Evolutionary conservation across 2,329 filamentous ascomycete genomes (phyloP), one percentile per base, ranked within the genome.

Genomic region (Neocucurbitaria cava): DNA sequence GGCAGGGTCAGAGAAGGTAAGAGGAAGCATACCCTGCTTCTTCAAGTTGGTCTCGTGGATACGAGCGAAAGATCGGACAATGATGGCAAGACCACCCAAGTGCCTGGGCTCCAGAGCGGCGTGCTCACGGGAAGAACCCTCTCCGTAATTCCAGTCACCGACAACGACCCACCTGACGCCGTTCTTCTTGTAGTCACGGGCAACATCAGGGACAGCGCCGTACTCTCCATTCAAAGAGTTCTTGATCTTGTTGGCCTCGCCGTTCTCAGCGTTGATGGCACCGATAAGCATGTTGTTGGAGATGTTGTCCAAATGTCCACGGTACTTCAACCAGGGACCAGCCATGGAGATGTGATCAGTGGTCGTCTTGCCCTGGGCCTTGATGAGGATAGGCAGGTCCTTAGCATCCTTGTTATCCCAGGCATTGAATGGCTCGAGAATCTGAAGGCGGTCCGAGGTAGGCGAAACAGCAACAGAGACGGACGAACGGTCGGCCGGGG

Each of bases 11-110:
- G 87, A 81, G 83, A 99, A 99, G 71, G 93, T 98, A 65, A 99
- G 86, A 73, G 95, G 95, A 82, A 99, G 90, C 94, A 99, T 97
- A 82, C 95, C 95, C 87, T 99, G 95, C 89, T 99, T 99, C 91
- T 99, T 99, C 84, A 99, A 82, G 87, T 99, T 99, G 84, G 95
- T 99, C 86, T 99, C 95, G 86, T 99, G 95, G 76, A 99, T 99
- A 90, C 95, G 95, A 74, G 95, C 95, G 77, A 99, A 99, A 64
- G 87, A 91, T 76, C 92, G 89, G 75, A 90, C 93, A 77, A 99
- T 96, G 83, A 99, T 96, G 74, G 94, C 95, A 73, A 97, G 87
- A 79, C 94, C 95, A 75, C 95, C 95, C 64, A 99, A 89, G 83
- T 98, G 94, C 77, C 95, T 89, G 76, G 95, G 95, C 85, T 99